A percentile compares a stretch with the other conserved stretches of the same genome.
These are phyloP conservation scores for Suillus sp. DNA, from an alignment of 768 basidiomycete species.

Conservation along the genomic window DNA sequence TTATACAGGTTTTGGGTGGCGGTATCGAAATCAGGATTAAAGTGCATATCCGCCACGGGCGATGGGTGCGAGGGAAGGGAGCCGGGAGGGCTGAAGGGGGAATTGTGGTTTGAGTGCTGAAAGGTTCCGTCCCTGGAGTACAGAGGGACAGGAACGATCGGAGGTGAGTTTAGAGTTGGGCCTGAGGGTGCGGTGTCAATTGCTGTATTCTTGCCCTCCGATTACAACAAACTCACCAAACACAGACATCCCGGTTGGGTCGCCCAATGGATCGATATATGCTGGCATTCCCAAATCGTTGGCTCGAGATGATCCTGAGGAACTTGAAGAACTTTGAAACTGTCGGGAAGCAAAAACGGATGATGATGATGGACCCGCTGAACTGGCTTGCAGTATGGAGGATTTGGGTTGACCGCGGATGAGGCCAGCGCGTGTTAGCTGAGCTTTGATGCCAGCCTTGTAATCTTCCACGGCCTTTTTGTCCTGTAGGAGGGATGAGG, in stretches of 20 bases:
- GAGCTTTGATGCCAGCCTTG: conserved; percentile 83
- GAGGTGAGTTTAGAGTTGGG: conserved; percentile 34
- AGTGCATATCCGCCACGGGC: conserved; percentile 33
- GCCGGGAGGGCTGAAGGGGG: conserved; percentile 37
- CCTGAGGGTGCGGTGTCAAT: conserved; percentile 24
- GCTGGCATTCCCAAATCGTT: conserved; percentile 24
- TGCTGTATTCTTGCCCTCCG: neutral
- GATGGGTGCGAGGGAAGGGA: conserved; percentile 38
- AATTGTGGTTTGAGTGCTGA: conserved; percentile 32
- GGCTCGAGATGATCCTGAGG: conserved; percentile 24
- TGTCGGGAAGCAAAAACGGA: conserved; percentile 38
- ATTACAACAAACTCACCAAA: conserved; percentile 26
- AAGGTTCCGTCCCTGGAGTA: conserved; percentile 25
- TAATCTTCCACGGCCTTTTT: conserved; percentile 81
- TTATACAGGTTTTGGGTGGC: conserved; percentile 33
- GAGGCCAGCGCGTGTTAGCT: conserved; percentile 73
- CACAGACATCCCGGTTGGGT: conserved; percentile 30
- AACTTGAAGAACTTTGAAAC: conserved; percentile 26
- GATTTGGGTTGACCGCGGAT: conserved; percentile 82
- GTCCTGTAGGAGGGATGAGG: conserved; percentile 52
- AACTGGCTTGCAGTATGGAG: conserved; percentile 44
- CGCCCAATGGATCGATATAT: conserved; percentile 23
- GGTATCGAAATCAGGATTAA: conserved; percentile 38
- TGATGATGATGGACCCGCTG: conserved; percentile 22
- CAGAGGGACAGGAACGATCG: conserved; percentile 28